Percentiles rank a stretch among this genome's conserved stretches.
Conservation (phyloP, 495 filamentous ascomycete species). For the Talaromyces stipitatus region DNA sequence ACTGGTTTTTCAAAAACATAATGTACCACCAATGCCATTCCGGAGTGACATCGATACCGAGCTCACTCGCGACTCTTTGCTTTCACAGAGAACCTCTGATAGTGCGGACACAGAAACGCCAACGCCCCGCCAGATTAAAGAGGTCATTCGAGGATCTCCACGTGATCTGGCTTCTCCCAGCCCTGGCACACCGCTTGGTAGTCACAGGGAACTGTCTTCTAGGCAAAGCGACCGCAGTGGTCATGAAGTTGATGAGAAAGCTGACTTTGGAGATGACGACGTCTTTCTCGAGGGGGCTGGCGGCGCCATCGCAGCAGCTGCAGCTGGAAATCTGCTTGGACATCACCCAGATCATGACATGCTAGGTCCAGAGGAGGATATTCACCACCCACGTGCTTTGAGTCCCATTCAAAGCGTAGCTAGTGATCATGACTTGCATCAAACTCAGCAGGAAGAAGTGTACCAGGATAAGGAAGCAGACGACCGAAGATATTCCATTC, state of each 20-base stretch:
- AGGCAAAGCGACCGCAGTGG: constrained; percentile 54
- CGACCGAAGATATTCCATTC: constrained; percentile 40
- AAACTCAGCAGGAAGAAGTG: constrained; percentile 12
- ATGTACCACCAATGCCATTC: constrained; percentile 74
- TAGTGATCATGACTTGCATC: constrained; percentile 41
- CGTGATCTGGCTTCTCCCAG: constrained; percentile 44
- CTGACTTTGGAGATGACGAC: constrained; percentile 39
- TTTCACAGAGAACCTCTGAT: constrained; percentile 71
- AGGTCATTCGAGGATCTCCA: constrained; percentile 47
- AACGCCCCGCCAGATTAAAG: constrained; percentile 43
- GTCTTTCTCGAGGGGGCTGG: constrained; percentile 25
- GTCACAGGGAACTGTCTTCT: constrained; percentile 42
- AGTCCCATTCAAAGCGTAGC: constrained; percentile 88
- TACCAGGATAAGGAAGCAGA: constrained; percentile 21
- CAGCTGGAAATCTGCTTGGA: constrained; percentile 35
- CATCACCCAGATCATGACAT: constrained; percentile 27
- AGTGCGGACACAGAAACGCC: constrained; percentile 51
- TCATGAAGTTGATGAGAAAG: constrained; percentile 34
- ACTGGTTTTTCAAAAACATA: constrained; percentile 53
- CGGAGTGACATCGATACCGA: constrained; percentile 81
- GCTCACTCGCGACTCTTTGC: constrained; percentile 78
- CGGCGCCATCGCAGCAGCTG: constrained; percentile 39
- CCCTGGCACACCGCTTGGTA: constrained; percentile 40
- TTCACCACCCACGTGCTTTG: constrained; percentile 52
- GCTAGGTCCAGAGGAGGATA: constrained; percentile 37